Base-by-base conservation (phyloP, 2,329 filamentous ascomycete genomes). In the Talaromyces sp. region DNA sequence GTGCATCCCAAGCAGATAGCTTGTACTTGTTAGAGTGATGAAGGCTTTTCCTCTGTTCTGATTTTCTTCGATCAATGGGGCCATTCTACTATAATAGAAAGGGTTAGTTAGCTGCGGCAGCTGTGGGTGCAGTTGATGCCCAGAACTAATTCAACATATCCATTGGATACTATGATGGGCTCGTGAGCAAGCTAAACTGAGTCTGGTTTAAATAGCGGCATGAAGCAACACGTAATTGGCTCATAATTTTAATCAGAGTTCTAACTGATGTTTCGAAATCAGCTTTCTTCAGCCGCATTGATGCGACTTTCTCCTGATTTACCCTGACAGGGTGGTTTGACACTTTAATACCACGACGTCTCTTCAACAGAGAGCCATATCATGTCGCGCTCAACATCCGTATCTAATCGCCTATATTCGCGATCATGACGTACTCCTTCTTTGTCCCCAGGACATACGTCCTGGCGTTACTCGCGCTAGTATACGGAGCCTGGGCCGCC, bases 371-470 rank as follows among this genome's bases (percentile, higher is more conserved):
- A 37, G 9, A 7, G 1, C 4, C 11, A 37, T n/a, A n/a, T 14
- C n/a, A 56, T 37, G 11, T 14, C 33, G n/a, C 1, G 1, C 7
- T 33, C 33, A 2, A 56, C 13, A 22, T 56, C 6, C 9, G 3
- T 24, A 1, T 3, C 11, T 22, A 9, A 3, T 56, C 11, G 33
- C 11, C 0, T 86, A 19, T 59, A 31, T 43, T 43, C 19, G 37
- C 56, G 56, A 59, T 39, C 24, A 59, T 59, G 39, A 39, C 56
- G 45, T 33, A 33, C 39, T n/a, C 37, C 24, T 1, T 41, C 3
- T 31, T 33, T 27, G 16, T 39, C 16, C 56, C 56, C 3, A 19
- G 19, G 22, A 27, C 37, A n/a, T 45, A 59, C 11, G 14, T 59
- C 22, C 39, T 59, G 13, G 37, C 37, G 8, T 8, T 59, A n/a